A percentile compares a stretch with the other conserved stretches of the same genome.
Conservation (phyloP, 805 yeast species). For the Barnettozyma pratensis region DNA sequence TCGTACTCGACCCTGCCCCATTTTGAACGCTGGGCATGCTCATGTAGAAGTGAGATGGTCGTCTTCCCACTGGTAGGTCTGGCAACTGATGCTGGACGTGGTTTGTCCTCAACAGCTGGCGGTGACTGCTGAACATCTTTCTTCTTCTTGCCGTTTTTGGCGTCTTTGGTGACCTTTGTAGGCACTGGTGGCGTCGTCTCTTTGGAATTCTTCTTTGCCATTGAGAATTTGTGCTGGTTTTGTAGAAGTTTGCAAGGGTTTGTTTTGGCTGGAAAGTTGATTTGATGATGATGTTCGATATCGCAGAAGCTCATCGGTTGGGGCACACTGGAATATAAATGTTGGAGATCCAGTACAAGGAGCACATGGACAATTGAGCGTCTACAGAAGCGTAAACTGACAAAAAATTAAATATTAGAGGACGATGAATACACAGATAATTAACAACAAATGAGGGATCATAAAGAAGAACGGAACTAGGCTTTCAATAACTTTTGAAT, state of each 20-base stretch:
- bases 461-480: constrained; percentile 1
- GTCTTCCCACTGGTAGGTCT: constrained; percentile 58
- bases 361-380: too few relatives aligned
- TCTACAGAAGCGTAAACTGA: too few relatives aligned
- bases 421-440: too few relatives aligned
- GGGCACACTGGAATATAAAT: not conserved
- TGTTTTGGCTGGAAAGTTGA: not conserved
- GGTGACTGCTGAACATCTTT: not conserved
- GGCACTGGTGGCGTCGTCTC: not conserved
- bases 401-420: not conserved
- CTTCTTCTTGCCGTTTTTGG: not conserved
- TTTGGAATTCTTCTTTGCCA: constrained; percentile 5
- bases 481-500: constrained; percentile 51
- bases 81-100: constrained; percentile 10
- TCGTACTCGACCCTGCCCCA: constrained; percentile 87
- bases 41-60: constrained; percentile 82
- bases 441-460: too few relatives aligned
- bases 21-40: constrained; percentile 78
- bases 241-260: not conserved
- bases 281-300: too few relatives aligned
- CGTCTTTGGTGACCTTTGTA: not conserved
- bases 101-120: constrained; percentile 4
- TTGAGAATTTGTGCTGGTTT: not conserved
- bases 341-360: too few relatives aligned
- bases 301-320: constrained; percentile 3